Evolutionary conservation across 129 eudicot species (phyloP).

Genomic region (Gnaphalium uliginosum): DNA sequence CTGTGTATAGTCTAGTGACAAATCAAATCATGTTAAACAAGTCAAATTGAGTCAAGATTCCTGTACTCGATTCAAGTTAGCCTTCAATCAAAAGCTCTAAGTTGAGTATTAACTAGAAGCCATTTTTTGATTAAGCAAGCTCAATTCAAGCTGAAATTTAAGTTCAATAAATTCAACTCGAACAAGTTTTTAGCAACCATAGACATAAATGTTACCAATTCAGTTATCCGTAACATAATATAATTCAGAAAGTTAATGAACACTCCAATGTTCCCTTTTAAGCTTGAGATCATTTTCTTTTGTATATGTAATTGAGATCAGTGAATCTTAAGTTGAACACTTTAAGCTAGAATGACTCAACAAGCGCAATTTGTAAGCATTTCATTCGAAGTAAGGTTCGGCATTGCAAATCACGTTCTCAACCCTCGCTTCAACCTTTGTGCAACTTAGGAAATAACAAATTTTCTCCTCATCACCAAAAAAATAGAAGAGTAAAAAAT

Average conservation of each 20-base stretch:
- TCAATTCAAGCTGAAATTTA: background rate
- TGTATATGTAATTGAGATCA: background rate
- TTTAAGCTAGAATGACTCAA: background rate
- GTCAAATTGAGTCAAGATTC: background rate
- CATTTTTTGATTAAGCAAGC: background rate
- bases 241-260: too few relatives aligned
- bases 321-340: background rate
- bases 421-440: background rate
- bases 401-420: background rate
- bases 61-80: background rate
- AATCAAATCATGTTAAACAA: background rate
- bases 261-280: background rate
- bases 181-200: too few relatives aligned
- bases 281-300: background rate
- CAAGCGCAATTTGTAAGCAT: background rate
- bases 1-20: conserved; percentile 33
- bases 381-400: background rate
- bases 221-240: too few relatives aligned
- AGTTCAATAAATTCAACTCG: background rate
- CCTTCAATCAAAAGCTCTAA: background rate
- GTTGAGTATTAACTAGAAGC: background rate
- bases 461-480: background rate
- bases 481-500: background rate
- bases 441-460: background rate
- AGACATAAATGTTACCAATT: too few relatives aligned